Base-by-base conservation (phyloP, 768 basidiomycete genomes). In the Pisolithus microcarpus region DNA sequence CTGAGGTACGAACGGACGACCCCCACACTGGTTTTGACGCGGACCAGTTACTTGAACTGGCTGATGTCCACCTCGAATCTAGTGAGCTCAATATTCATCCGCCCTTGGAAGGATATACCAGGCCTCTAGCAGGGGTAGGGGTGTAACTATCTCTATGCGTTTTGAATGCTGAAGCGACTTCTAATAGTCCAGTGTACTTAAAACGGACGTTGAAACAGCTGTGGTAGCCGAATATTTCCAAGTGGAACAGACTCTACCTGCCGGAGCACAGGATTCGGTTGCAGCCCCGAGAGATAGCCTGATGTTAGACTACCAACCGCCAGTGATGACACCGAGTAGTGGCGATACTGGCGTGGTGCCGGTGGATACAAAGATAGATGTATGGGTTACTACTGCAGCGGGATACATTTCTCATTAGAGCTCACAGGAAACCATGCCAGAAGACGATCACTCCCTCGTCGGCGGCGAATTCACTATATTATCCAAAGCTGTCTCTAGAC, bases 31-130 rank as follows among this genome's bases (percentile, higher is more conserved):
- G 26, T 13, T 52, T 63, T n/a, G 65, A 55, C 18, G 6, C 50
- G 24, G 63, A 61, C 40, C 15, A 44, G 46, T 46, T 62, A 40
- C 50, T 64, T 48, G 54, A 61, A 9, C 54, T 64, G n/a, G 63
- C 55, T 37, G 60, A 58, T 15, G 58, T 65, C 21, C 61, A 64
- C 38, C 50, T 63, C n/a, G 57, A 52, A 8, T 43, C 10, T 37
- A 15, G 37, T 30, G 55, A 52, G 36, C 34, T 11, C 11, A 11
- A 34, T 15, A 43, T 10, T 2, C 15, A 19, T n/a, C 28, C 24
- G 16, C 15, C 10, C 10, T 15, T 15, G 4, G 43, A 28, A 15
- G 43, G 48, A 26, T 26, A 16, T 31, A 38, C 23, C 11, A 8
- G 18, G 3, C 39, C 40, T 23, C 19, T 23, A 26, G 30, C 38